Percentiles rank a stretch among this genome's conserved stretches.
Conservation (phyloP, 257 asterid species). For the Gentiana dahurica region DNA sequence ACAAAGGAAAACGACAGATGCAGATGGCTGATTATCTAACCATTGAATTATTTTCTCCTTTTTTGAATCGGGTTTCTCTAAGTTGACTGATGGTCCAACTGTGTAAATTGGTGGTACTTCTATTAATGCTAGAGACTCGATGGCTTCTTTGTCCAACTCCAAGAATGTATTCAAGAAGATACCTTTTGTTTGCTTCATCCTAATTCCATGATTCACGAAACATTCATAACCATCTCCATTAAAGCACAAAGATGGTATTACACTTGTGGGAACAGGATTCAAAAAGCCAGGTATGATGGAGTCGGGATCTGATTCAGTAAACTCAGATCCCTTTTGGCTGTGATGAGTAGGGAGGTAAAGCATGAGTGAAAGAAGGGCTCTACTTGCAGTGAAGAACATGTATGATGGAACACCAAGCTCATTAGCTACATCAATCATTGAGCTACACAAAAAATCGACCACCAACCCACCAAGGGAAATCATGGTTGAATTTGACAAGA, state of each 20-base stretch:
- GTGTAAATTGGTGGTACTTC: conserved; percentile 1
- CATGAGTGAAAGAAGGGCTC: conserved; percentile 21
- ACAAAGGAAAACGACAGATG: conserved; percentile 7
- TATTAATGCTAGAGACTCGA: conserved; percentile 8
- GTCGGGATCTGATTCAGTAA: conserved; percentile 1
- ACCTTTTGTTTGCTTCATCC: conserved; percentile 17
- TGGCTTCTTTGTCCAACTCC: conserved; percentile 15
- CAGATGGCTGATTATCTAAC: conserved; percentile 8
- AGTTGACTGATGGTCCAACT: conserved; percentile 14
- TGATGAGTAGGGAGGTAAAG: conserved; percentile 16
- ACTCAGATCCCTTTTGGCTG: conserved; percentile 5
- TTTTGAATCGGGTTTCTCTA: background rate
- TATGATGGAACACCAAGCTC: conserved; percentile 21
- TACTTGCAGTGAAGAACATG: conserved; percentile 14
- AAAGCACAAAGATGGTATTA: conserved; percentile 6
- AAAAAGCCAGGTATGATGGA: conserved; percentile 6
- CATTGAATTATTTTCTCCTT: conserved; percentile 12
- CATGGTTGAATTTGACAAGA: background rate
- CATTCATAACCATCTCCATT: background rate
- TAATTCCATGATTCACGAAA: conserved; percentile 6
- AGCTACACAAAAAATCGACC: conserved; percentile 15
- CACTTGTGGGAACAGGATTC: conserved; percentile 13
- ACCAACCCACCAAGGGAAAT: conserved; percentile 8
- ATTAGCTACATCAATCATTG: conserved; percentile 31
- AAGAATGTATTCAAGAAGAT: conserved; percentile 17